These are phyloP conservation scores for Przewalskia tangutica DNA, from an alignment of 257 asterid genomes.

Conservation along the genomic window DNA sequence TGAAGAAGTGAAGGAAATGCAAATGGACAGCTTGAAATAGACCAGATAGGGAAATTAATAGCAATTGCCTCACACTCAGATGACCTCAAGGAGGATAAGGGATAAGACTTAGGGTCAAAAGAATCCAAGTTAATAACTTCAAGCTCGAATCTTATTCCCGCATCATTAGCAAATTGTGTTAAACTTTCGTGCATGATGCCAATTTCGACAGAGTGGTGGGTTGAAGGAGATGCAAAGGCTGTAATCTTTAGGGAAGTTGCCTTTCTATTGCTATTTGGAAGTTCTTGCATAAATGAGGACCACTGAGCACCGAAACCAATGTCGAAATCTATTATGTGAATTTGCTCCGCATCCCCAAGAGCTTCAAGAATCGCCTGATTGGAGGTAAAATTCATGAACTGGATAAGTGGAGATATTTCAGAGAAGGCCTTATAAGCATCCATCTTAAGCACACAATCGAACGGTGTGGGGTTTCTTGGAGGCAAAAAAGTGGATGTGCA, in stretches of 20 bases:
- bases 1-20: slow-evolving; percentile 31
- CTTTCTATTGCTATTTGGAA: slow-evolving; percentile 24
- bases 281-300: slow-evolving; percentile 55
- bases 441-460: slow-evolving; percentile 44
- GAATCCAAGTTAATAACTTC: slow-evolving; percentile 47
- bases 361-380: slow-evolving; percentile 44
- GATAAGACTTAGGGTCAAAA: slow-evolving; percentile 33
- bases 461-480: slow-evolving; percentile 22
- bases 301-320: slow-evolving; percentile 55
- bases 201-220: slow-evolving; percentile 34
- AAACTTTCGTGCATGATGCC: slow-evolving; percentile 42
- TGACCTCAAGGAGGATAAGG: slow-evolving; percentile 24
- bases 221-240: slow-evolving; percentile 46
- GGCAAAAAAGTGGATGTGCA: slow-evolving; percentile 9
- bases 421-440: slow-evolving; percentile 37
- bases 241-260: slow-evolving; percentile 31
- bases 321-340: slow-evolving; percentile 50
- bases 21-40: slow-evolving; percentile 21
- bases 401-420: slow-evolving; percentile 41
- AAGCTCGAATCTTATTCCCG: slow-evolving; percentile 39
- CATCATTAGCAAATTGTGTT: slow-evolving; percentile 30
- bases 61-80: slow-evolving; percentile 31
- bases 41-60: slow-evolving; percentile 48
- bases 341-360: slow-evolving; percentile 17
- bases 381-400: slow-evolving; percentile 40